These are phyloP conservation scores for Murraya paniculata DNA, from an alignment of 345 rosid species.

Conservation along the genomic window DNA sequence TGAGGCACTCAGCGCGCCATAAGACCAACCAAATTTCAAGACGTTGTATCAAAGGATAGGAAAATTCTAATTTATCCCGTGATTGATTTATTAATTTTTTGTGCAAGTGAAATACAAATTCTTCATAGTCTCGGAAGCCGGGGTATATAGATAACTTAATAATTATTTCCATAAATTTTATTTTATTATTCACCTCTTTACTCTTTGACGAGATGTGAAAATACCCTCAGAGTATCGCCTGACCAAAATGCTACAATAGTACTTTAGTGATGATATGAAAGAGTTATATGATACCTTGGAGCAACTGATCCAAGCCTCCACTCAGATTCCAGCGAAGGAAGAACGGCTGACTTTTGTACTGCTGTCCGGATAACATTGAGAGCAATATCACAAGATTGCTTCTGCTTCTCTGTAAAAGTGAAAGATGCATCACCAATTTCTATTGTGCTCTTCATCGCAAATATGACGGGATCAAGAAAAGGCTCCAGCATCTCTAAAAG, in stretches of 20 bases:
- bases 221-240: background rate
- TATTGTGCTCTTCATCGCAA: conserved; percentile 47
- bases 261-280: conserved; percentile 8
- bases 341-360: conserved; percentile 65
- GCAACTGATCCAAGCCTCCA: conserved; percentile 80
- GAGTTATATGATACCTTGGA: conserved; percentile 55
- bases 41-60: background rate
- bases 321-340: conserved; percentile 74
- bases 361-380: conserved; percentile 71
- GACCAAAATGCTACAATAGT: background rate
- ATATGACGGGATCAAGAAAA: conserved; percentile 69
- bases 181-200: background rate
- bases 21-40: background rate
- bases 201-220: background rate
- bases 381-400: conserved; percentile 51
- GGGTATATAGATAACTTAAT: background rate
- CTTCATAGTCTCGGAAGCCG: background rate
- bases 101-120: background rate
- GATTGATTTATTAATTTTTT: background rate
- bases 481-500: conserved; percentile 85
- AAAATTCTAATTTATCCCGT: too few relatives aligned
- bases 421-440: conserved; percentile 57
- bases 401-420: conserved; percentile 51
- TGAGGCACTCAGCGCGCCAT: background rate
- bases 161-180: background rate